Evolutionary conservation across 2,329 filamentous ascomycete genomes (phyloP).

Genomic region (Pseudocercospora macadamiae): DNA sequence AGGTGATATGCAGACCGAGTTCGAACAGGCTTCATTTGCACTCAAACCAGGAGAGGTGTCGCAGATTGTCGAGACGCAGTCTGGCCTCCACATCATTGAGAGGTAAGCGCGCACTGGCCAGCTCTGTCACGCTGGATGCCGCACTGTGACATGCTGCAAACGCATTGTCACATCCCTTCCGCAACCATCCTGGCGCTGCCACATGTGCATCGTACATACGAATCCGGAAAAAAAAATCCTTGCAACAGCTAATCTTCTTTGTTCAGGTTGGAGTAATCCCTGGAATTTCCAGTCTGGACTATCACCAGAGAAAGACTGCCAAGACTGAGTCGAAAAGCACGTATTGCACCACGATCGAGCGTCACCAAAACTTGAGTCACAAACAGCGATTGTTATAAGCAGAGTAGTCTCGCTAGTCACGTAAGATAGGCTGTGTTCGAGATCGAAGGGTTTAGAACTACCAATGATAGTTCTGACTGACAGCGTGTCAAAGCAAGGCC

Average conservation of each 20-base stretch:
- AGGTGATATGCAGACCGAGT: slow-evolving; percentile 98
- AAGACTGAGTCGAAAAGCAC: background rate
- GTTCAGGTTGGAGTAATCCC: slow-evolving; percentile 30
- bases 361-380: background rate
- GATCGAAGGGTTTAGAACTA: background rate
- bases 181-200: background rate
- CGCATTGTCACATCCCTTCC: slow-evolving; percentile 1
- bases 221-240: background rate
- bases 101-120: slow-evolving; percentile 62
- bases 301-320: background rate
- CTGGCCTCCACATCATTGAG: slow-evolving; percentile 93
- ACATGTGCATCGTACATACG: background rate
- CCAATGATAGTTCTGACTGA: slow-evolving; percentile 1
- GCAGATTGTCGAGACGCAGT: slow-evolving; percentile 85
- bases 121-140: slow-evolving; percentile 4
- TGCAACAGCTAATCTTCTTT: too few relatives aligned
- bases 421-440: background rate
- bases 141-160: slow-evolving; percentile 10
- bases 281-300: background rate
- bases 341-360: background rate
- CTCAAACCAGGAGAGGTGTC: slow-evolving; percentile 86
- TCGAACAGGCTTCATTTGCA: slow-evolving; percentile 94
- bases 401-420: slow-evolving; percentile 1
- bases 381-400: slow-evolving; percentile 1
- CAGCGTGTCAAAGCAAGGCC: slow-evolving; percentile 7